phyloP scores from a whole-genome alignment of 495 filamentous ascomycete genomes.

The Penicillium waksmanii region DNA sequence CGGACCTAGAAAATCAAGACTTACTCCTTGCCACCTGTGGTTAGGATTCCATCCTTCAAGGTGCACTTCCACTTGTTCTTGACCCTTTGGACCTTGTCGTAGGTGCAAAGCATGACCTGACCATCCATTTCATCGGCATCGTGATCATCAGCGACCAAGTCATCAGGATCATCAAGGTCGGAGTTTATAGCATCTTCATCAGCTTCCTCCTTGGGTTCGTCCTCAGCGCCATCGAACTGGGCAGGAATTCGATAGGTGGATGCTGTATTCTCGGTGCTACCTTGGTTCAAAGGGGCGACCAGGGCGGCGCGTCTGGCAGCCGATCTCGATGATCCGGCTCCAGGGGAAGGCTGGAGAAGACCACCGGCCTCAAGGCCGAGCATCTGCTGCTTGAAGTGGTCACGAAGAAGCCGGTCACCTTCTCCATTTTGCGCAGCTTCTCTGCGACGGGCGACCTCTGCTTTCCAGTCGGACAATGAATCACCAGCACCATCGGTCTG shows the following conservation, averaged over 20 bases:
- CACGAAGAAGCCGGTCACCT: slow-evolving; percentile 45
- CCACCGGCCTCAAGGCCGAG: slow-evolving; percentile 78
- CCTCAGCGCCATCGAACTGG: slow-evolving; percentile 69
- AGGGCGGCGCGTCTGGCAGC: slow-evolving; percentile 18
- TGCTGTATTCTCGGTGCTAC: slow-evolving; percentile 4
- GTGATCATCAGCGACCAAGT: slow-evolving; percentile 72
- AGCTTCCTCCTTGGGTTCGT: slow-evolving; percentile 62
- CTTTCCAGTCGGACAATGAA: slow-evolving; percentile 58
- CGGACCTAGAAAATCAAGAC: slow-evolving; percentile 28
- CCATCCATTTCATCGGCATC: slow-evolving; percentile 80
- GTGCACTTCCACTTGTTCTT: slow-evolving; percentile 99
- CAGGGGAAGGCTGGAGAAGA: slow-evolving; percentile 68
- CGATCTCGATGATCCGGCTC: slow-evolving; percentile 36
- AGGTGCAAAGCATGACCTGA: slow-evolving; percentile 96
- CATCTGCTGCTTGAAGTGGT: slow-evolving; percentile 57
- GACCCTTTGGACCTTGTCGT: slow-evolving; percentile 97
- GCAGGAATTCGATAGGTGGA: slow-evolving; percentile 16
- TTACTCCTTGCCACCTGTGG: slow-evolving; percentile 84
- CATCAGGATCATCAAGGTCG: slow-evolving; percentile 93
- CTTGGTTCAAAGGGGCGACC: slow-evolving; percentile 8
- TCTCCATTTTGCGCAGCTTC: slow-evolving; percentile 66
- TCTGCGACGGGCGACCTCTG: slow-evolving; percentile 57
- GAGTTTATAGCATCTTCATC: slow-evolving; percentile 99
- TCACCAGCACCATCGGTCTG: slow-evolving; percentile 77
- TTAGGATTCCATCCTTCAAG: slow-evolving; percentile 94